Percentiles rank a stretch among this genome's conserved stretches.
Evolutionary conservation across 2,329 filamentous ascomycete species (phyloP).

Genomic region (Lachnellula suecica): DNA sequence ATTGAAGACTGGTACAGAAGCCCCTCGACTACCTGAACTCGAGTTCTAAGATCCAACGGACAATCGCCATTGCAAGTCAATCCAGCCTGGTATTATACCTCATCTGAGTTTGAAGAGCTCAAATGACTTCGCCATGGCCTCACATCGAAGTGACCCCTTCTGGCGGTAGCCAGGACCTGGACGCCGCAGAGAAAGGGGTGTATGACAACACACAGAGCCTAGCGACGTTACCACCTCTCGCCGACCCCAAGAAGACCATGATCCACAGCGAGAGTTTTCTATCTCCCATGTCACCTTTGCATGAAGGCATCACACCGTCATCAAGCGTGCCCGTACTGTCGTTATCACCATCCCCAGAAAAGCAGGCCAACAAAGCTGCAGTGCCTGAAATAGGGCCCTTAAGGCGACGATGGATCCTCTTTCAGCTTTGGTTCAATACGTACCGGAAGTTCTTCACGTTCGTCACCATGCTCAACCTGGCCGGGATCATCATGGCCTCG

Average conservation of each 20-base stretch:
- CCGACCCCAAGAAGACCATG: no score
- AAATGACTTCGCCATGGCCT: constrained; percentile 26
- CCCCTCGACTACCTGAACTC: no score
- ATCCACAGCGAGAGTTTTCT: no score
- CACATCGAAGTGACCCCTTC: constrained; percentile 10
- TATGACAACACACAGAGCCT: constrained; percentile 29
- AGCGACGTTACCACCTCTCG: constrained; percentile 24
- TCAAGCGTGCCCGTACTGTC: constrained; percentile 29
- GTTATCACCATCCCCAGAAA: constrained; percentile 23
- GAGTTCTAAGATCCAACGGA: background rate
- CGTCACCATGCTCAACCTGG: constrained; percentile 36
- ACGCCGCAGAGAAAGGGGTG: constrained; percentile 37
- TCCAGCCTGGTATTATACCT: constrained; percentile 2
- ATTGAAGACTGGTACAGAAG: no score
- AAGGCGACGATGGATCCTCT: constrained; percentile 33
- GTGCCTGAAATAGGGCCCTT: constrained; percentile 3
- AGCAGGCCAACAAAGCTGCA: constrained; percentile 5
- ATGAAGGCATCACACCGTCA: constrained; percentile 34
- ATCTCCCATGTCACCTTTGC: constrained; percentile 31
- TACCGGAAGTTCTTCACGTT: constrained; percentile 42
- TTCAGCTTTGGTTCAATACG: constrained; percentile 41
- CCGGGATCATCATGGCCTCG: constrained; percentile 36
- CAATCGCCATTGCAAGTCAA: background rate
- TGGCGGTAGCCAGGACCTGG: constrained; percentile 18
- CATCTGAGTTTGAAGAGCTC: constrained; percentile 4